phyloP scores from a whole-genome alignment of 2,329 filamentous ascomycete species.

The Talaromyces sp. region DNA sequence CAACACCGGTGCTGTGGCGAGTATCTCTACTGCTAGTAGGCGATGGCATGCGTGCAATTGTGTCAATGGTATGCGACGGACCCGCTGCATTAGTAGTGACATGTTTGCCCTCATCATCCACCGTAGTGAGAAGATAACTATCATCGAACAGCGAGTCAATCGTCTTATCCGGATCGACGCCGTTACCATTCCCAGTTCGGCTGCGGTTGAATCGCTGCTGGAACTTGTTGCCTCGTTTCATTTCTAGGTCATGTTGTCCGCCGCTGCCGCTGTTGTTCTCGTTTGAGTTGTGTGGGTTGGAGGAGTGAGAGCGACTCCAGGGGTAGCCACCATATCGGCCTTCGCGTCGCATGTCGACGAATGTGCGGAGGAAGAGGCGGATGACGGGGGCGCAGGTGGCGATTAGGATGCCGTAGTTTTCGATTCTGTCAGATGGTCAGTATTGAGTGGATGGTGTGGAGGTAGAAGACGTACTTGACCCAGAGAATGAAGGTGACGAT shows the following conservation, averaged over 20 bases:
- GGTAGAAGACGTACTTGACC: slow-evolving; percentile 33
- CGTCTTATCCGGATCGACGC: slow-evolving; percentile 5
- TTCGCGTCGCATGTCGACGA: slow-evolving; percentile 29
- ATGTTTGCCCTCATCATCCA: slow-evolving; percentile 13
- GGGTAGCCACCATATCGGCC: slow-evolving; percentile 25
- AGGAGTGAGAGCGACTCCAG: slow-evolving; percentile 25
- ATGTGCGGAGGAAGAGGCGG: slow-evolving; percentile 34
- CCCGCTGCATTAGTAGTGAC: slow-evolving; percentile 20
- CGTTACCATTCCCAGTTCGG: neutral
- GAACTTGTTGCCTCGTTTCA: neutral
- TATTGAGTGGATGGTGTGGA: neutral
- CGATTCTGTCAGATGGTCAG: slow-evolving; percentile 29
- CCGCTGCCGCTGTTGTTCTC: slow-evolving; percentile 9
- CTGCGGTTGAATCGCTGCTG: slow-evolving; percentile 7
- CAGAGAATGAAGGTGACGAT: slow-evolving; percentile 37
- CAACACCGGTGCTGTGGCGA: slow-evolving; percentile 13
- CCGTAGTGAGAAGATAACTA: slow-evolving; percentile 5
- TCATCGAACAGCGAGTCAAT: slow-evolving; percentile 14
- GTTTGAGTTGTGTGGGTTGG: slow-evolving; percentile 19
- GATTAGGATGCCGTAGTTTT: slow-evolving; percentile 40
- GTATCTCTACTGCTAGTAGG: slow-evolving; percentile 12
- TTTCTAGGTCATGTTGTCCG: neutral
- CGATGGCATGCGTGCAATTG: slow-evolving; percentile 14
- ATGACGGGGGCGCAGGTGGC: slow-evolving; percentile 37
- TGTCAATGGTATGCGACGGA: slow-evolving; percentile 6